A percentile compares a stretch with the other conserved stretches of the same genome.
Evolutionary conservation across 495 filamentous ascomycete genomes (phyloP).

Genomic region (Parathielavia appendiculata): DNA sequence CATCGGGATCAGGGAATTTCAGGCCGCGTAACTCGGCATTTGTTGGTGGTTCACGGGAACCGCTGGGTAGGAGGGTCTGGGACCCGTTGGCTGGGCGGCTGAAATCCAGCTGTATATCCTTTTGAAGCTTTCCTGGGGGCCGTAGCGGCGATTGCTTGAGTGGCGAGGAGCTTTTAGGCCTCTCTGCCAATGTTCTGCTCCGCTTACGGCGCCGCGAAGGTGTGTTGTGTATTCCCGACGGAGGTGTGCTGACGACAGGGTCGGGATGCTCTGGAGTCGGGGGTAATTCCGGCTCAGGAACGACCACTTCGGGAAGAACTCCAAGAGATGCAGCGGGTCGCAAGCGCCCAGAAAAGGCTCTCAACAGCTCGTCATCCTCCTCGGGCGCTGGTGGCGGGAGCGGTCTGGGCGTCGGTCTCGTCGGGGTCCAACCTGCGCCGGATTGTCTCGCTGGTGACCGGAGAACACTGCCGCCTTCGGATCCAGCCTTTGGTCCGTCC

Average conservation of each 20-base stretch:
- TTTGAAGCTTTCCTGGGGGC: not conserved
- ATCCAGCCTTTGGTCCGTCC: slow-evolving; percentile 21
- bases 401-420: slow-evolving; percentile 35
- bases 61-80: not conserved
- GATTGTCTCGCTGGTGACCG: slow-evolving; percentile 34
- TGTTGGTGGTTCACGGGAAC: slow-evolving; percentile 8
- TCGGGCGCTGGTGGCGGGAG: slow-evolving; percentile 37
- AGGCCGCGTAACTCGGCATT: slow-evolving; percentile 33
- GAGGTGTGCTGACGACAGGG: slow-evolving; percentile 47
- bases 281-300: slow-evolving; percentile 61
- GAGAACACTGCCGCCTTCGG: slow-evolving; percentile 37
- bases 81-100: slow-evolving; percentile 10
- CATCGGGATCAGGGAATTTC: slow-evolving; percentile 33
- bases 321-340: slow-evolving; percentile 36
- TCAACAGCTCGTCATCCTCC: slow-evolving; percentile 42
- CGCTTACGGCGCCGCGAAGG: slow-evolving; percentile 43
- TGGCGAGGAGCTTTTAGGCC: slow-evolving; percentile 41
- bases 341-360: slow-evolving; percentile 37
- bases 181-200: slow-evolving; percentile 36
- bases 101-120: not conserved
- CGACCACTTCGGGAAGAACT: slow-evolving; percentile 31
- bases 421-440: slow-evolving; percentile 25
- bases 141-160: slow-evolving; percentile 36
- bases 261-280: slow-evolving; percentile 62
- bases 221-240: slow-evolving; percentile 50